Evolutionary conservation across 2,329 filamentous ascomycete species (phyloP).

Genomic region (Claviceps quebecensis): DNA sequence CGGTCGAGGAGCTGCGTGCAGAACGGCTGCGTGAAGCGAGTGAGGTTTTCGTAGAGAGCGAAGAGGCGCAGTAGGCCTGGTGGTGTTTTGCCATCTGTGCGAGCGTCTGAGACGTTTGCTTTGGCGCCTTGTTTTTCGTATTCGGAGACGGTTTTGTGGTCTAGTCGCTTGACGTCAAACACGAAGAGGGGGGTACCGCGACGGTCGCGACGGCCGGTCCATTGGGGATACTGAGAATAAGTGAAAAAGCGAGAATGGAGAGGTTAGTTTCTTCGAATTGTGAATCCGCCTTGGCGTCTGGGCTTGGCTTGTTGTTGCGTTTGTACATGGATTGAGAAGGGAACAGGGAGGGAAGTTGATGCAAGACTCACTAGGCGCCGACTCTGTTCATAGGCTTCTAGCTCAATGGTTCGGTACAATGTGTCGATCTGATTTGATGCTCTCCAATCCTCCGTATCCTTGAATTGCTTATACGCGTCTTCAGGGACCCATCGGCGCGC

Average conservation of each 20-base stretch:
- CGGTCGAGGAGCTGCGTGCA: conserved; percentile 64
- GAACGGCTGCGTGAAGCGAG: conserved; percentile 72
- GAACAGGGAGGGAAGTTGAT: background rate
- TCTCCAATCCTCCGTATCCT: conserved; percentile 79
- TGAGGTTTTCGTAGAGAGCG: conserved; percentile 86
- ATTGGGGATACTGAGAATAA: conserved; percentile 65
- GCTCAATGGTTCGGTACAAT: conserved; percentile 75
- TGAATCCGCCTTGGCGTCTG: too few relatives aligned
- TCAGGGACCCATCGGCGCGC: conserved; percentile 67
- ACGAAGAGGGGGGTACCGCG: conserved; percentile 87
- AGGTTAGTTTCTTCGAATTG: too few relatives aligned
- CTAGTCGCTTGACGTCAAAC: conserved; percentile 72
- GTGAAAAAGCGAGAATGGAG: background rate
- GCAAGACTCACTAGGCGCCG: conserved; percentile 49
- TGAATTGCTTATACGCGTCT: conserved; percentile 73
- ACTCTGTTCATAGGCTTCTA: conserved; percentile 71
- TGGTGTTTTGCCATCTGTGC: conserved; percentile 51
- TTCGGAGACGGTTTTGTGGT: conserved; percentile 63
- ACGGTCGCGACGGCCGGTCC: conserved; percentile 80
- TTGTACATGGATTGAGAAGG: too few relatives aligned
- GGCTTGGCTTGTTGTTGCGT: too few relatives aligned
- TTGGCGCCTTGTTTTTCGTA: conserved; percentile 57
- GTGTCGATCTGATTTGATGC: conserved; percentile 62
- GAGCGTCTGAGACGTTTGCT: conserved; percentile 44
- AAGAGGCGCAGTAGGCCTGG: conserved; percentile 74